Conservation (phyloP, 2,329 filamentous ascomycete species). For the Lasiodiplodia hormozganensis region DNA sequence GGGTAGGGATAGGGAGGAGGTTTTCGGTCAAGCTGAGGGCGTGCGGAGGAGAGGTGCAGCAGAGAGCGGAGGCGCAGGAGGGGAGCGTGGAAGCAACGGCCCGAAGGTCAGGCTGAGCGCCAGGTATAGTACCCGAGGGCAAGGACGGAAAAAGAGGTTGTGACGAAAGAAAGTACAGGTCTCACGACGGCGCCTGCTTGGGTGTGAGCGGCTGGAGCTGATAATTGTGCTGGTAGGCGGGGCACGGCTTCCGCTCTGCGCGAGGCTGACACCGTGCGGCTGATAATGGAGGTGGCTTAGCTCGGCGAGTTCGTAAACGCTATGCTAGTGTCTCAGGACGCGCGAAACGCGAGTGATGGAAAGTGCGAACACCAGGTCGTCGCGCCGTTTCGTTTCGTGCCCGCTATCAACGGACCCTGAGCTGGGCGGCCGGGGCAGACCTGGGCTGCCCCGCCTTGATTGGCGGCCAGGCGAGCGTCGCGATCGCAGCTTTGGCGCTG, state of each 20-base stretch:
- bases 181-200: conserved; percentile 22
- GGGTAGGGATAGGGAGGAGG: conserved; percentile 36
- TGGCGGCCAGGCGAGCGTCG: conserved; percentile 18
- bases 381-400: conserved; percentile 17
- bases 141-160: conserved; percentile 7
- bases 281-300: conserved; percentile 26
- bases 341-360: conserved; percentile 14
- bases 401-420: conserved; percentile 24
- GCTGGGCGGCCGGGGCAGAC: background rate
- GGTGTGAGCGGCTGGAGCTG: conserved; percentile 22
- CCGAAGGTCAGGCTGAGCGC: conserved; percentile 5
- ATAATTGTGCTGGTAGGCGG: conserved; percentile 29
- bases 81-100: conserved; percentile 33
- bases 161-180: conserved; percentile 24
- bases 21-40: conserved; percentile 39
- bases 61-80: conserved; percentile 40
- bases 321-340: conserved; percentile 28
- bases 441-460: conserved; percentile 10
- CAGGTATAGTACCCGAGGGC: conserved; percentile 20
- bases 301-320: conserved; percentile 26
- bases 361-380: conserved; percentile 13
- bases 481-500: background rate
- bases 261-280: conserved; percentile 27
- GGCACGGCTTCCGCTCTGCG: conserved; percentile 29
- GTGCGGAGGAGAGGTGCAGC: conserved; percentile 38